Evolutionary conservation across 2,329 filamentous ascomycete species (phyloP).

Genomic region (Arachnopeziza araneosa): DNA sequence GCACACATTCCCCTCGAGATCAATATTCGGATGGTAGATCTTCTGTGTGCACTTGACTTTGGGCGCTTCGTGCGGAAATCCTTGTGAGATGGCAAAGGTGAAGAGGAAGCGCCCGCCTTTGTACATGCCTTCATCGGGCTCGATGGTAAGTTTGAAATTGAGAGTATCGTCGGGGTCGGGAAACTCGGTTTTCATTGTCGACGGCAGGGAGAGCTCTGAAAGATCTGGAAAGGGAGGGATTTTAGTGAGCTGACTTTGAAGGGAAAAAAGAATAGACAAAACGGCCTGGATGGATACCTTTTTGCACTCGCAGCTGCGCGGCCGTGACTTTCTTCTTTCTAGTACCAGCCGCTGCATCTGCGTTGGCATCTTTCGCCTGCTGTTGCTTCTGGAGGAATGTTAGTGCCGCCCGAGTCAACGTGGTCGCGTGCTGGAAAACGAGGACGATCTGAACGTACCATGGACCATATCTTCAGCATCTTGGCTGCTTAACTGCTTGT

Average conservation of each 20-base stretch:
- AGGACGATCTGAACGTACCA: slow-evolving; percentile 53
- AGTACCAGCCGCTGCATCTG: slow-evolving; percentile 61
- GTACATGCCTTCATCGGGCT: slow-evolving; percentile 84
- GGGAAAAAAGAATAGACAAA: background rate
- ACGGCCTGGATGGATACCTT: slow-evolving; percentile 54
- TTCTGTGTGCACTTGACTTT: slow-evolving; percentile 97
- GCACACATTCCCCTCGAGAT: slow-evolving; percentile 95
- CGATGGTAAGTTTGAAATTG: slow-evolving; percentile 75
- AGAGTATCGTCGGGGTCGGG: slow-evolving; percentile 80
- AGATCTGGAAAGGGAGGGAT: slow-evolving; percentile 51
- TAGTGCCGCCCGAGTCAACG: background rate
- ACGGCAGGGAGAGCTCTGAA: slow-evolving; percentile 71
- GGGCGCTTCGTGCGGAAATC: slow-evolving; percentile 94
- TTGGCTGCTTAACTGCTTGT: slow-evolving; percentile 45
- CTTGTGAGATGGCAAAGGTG: slow-evolving; percentile 85
- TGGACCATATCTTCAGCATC: slow-evolving; percentile 99
- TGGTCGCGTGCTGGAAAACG: background rate
- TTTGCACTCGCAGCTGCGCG: slow-evolving; percentile 90
- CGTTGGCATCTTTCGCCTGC: slow-evolving; percentile 89
- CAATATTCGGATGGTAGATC: slow-evolving; percentile 99
- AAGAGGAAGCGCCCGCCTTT: slow-evolving; percentile 84
- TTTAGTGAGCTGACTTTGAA: background rate
- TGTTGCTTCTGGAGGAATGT: slow-evolving; percentile 69
- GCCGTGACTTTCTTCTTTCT: slow-evolving; percentile 99
- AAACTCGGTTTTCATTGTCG: slow-evolving; percentile 77